Evolutionary conservation across 2,329 filamentous ascomycete genomes (phyloP).

Genomic region (Sordariomycetes sp.): DNA sequence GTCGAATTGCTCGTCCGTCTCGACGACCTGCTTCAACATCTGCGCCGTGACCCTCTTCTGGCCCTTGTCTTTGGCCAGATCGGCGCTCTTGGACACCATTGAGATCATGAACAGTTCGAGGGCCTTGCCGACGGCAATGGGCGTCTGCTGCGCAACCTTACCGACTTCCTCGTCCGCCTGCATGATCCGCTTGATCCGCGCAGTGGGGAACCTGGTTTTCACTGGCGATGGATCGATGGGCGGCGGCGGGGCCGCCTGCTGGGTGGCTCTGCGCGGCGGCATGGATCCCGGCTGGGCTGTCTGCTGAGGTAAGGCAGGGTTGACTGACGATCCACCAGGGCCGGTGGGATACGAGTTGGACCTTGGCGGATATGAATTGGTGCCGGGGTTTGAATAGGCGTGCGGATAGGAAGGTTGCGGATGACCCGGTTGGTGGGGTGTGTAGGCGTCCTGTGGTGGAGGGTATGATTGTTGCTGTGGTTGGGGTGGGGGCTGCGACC

Average conservation of each 20-base stretch:
- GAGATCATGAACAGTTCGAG: constrained; percentile 97
- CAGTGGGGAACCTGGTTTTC: constrained; percentile 91
- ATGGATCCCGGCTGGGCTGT: constrained; percentile 13
- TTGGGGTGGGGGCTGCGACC: not conserved
- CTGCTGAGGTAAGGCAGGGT: not conserved
- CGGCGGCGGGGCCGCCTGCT: constrained; percentile 20
- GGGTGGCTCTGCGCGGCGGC: constrained; percentile 24
- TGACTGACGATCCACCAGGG: not conserved
- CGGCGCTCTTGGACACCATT: constrained; percentile 76
- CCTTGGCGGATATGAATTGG: constrained; percentile 7
- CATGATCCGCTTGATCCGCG: constrained; percentile 98
- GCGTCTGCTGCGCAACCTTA: constrained; percentile 95
- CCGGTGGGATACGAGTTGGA: constrained; percentile 6
- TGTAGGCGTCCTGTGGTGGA: constrained; percentile 2
- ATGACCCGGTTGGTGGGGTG: not conserved
- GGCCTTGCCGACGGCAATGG: constrained; percentile 89
- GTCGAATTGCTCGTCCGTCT: constrained; percentile 84
- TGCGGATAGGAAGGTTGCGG: not conserved
- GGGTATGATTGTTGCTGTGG: constrained; percentile 3
- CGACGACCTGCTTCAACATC: constrained; percentile 85
- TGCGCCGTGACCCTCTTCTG: constrained; percentile 82
- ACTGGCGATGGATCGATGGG: constrained; percentile 56
- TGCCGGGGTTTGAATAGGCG: not conserved
- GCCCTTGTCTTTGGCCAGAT: constrained; percentile 67
- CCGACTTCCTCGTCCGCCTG: constrained; percentile 97